Evolutionary conservation across 1,284 basidiomycete species (phyloP), one percentile per base, ranked within the genome.

Genomic region (Rhodotorula sp.): DNA sequence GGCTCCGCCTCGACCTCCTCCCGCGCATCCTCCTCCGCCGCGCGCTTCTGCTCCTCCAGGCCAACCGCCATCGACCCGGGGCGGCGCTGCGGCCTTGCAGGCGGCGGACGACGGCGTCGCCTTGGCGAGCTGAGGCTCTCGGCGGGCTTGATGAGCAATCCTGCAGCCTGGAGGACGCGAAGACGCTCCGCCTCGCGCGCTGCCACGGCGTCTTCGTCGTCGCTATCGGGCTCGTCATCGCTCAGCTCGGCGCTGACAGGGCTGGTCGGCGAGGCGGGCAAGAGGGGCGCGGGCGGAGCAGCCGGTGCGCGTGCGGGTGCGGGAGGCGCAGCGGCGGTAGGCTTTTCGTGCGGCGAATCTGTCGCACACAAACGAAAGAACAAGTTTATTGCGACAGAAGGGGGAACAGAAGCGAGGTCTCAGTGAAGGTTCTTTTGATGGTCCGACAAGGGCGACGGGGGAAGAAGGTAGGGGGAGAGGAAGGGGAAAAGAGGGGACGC

Each of bases 141-240:
- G 25, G 75, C 74, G 17, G 88, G 88, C 55, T 63, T 59, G 62
- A 96, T 85, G 68, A 94, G 87, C 50, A 97, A 83, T 1, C 95
- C 95, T 0, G 93, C 93, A 0, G 92, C 91, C 79, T 93, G 89
- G 25, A 97, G 84, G 17, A 96, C 91, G 36, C 90, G 86, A 76
- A 89, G 87, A 41, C 92, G 85, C 80, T 95, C 93, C 29, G 86
- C 84, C 70, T 89, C 92, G 56, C 91, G 86, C 41, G 88, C 86
- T 75, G 85, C 55, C 85, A 85, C 66, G 4, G 73, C 77, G 13
- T 77, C 70, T 48, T 78, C 80, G 39, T 81, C 82, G 64, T 82
- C 79, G 37, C 80, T 46, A 80, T 78, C 69, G 36, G 75, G 78
- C 27, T 78, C 80, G 27, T 77, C 79, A 27, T 79, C 80, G 39